A percentile compares a stretch with the other conserved stretches of the same genome.
Evolutionary conservation across 1,284 basidiomycete genomes (phyloP).

Genomic region (Ustilago bromivora): DNA sequence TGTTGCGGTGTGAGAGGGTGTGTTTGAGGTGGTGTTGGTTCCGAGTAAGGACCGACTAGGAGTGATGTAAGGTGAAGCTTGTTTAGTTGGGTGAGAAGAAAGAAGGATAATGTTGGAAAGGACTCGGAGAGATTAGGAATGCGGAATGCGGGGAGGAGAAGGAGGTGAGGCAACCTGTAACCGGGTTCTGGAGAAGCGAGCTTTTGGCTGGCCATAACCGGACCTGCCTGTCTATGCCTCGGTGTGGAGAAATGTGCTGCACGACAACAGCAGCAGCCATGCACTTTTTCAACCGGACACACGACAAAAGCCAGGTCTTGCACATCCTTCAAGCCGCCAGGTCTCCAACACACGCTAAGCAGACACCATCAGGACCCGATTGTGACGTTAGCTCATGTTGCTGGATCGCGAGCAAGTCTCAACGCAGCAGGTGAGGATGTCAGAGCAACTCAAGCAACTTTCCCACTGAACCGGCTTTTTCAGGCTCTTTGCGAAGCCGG

Average conservation of each 20-base stretch:
- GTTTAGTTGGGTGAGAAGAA: neutral
- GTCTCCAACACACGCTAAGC: neutral
- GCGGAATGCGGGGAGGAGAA: neutral
- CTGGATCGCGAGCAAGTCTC: neutral
- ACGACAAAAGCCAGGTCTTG: too few relatives aligned
- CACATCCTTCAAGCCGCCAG: too few relatives aligned
- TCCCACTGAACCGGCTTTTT: slow-evolving; percentile 34
- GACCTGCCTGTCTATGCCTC: slow-evolving; percentile 9
- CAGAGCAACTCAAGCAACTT: slow-evolving; percentile 1
- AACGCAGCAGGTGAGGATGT: neutral
- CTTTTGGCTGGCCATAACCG: slow-evolving; percentile 8
- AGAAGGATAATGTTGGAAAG: neutral
- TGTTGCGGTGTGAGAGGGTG: neutral
- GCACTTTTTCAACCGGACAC: slow-evolving; percentile 1
- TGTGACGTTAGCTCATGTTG: neutral
- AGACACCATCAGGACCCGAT: neutral
- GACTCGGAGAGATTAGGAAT: slow-evolving; percentile 19
- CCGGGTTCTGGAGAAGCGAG: slow-evolving; percentile 7
- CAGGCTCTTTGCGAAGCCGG: slow-evolving; percentile 33
- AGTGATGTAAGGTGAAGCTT: neutral
- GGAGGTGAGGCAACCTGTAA: neutral
- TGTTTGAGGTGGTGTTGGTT: neutral
- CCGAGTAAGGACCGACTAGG: slow-evolving; percentile 17
- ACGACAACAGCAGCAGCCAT: neutral
- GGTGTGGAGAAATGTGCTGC: slow-evolving; percentile 10